Base-by-base conservation (phyloP, 140 eudicot species). In the Ambrosia hybrid region DNA sequence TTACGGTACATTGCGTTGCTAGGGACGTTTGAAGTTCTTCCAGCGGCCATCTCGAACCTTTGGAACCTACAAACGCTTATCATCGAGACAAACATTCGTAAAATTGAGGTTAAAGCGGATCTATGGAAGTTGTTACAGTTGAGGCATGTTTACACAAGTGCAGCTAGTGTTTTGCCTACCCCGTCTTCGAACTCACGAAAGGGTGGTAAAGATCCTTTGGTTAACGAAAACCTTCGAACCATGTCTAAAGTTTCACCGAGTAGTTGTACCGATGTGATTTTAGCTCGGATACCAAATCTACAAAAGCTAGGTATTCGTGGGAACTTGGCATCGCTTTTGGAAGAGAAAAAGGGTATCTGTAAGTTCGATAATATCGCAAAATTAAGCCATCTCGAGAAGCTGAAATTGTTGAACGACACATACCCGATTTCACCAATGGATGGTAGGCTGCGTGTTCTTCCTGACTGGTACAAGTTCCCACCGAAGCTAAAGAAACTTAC, bases 51-150 rank as follows among this genome's bases (percentile, higher is more conserved):
- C 38, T 33, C 89, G 6, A 51, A 67, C 17, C 85, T 81, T 4
- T 64, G 73, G 75, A 83, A 81, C 78, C 59, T 81, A 10, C 86
- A 83, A 63, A 83, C 81, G 5, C 84, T 83, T 17, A 71, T 82
- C 7, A 63, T 86, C 64, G 59, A 72, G 68, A 77, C 81, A 80
- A 45, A 65, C 60, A 33, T 8, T n/a, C 62, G 79, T 34, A 70
- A 65, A 59, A 75, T 79, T 41, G 64, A 61, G 13, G 82, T 69
- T 70, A 73, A 53, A 69, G 81, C 76, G 6, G 82, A 79, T 51
- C 51, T 86, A 4, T 86, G 86, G 84, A 81, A 86, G 63, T 73
- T 86, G 83, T 52, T 38, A 26, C 88, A 83, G 59, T 60, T 83
- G 41, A 75, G 84, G 36, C 88, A 86, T 62, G 80, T 86, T 16